Conservation (phyloP, 2,329 filamentous ascomycete genomes). For the Elsinoe batatas region DNA sequence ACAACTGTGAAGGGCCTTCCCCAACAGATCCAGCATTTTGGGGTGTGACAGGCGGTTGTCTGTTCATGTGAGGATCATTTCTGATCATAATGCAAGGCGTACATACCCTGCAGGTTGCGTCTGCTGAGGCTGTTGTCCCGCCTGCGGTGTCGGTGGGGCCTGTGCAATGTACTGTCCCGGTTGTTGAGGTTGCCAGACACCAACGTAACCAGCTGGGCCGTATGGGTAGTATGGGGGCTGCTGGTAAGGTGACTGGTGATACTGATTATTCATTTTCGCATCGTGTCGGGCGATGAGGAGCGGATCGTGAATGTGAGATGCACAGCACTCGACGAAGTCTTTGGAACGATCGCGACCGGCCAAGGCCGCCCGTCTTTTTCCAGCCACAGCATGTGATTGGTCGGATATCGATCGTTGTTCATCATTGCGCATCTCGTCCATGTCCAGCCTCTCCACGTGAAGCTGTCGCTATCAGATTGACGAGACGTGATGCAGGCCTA, state of each 20-base stretch:
- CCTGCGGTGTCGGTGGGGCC: slow-evolving; percentile 9
- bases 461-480: background rate
- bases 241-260: slow-evolving; percentile 6
- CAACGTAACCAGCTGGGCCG: slow-evolving; percentile 5
- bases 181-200: slow-evolving; percentile 6
- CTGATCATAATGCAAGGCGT: background rate
- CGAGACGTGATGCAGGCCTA: slow-evolving; percentile 14
- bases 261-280: slow-evolving; percentile 12
- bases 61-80: background rate
- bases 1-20: background rate
- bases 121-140: slow-evolving; percentile 6
- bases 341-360: slow-evolving; percentile 10
- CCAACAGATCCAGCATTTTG: background rate
- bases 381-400: background rate
- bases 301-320: slow-evolving; percentile 2
- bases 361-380: background rate
- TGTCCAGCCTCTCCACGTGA: background rate
- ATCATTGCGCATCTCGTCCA: background rate
- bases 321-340: slow-evolving; percentile 5
- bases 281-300: slow-evolving; percentile 1
- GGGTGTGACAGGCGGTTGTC: slow-evolving; percentile 5
- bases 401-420: background rate
- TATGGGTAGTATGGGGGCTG: slow-evolving; percentile 9
- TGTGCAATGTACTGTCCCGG: slow-evolving; percentile 2
- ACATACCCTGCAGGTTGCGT: slow-evolving; percentile 2